Percentiles rank a stretch among this genome's conserved stretches.
These are phyloP conservation scores for Allium cepa DNA, from an alignment of 106 monocot species.

Conservation along the genomic window DNA sequence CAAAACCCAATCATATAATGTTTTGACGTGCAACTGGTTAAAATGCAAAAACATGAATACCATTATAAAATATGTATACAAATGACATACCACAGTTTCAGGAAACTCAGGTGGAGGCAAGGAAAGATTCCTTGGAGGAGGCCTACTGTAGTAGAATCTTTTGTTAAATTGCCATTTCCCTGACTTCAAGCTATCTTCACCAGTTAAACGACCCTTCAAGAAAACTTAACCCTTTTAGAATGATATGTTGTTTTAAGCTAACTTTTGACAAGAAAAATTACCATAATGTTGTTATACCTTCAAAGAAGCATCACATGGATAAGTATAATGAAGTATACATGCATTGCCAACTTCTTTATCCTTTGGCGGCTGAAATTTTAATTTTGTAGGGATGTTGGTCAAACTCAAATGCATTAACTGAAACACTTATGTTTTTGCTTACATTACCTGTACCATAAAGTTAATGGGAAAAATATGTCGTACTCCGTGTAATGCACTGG, in stretches of 20 bases:
- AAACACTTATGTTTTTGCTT: too few relatives aligned
- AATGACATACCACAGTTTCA: slow-evolving; percentile 89
- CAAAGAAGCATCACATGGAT: not conserved
- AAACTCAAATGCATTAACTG: not conserved
- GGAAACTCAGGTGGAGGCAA: slow-evolving; percentile 92
- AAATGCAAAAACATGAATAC: too few relatives aligned
- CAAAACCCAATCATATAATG: too few relatives aligned
- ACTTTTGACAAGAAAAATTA: not conserved
- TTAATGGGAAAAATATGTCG: slow-evolving; percentile 77
- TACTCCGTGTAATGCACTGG: slow-evolving; percentile 86
- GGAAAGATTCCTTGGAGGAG: slow-evolving; percentile 77
- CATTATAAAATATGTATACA: not conserved
- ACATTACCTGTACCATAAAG: slow-evolving; percentile 80
- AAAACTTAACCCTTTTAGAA: not conserved
- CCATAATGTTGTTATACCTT: not conserved
- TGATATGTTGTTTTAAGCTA: not conserved
- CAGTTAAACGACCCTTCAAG: slow-evolving; percentile 73
- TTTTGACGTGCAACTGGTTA: too few relatives aligned
- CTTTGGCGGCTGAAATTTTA: slow-evolving; percentile 1
- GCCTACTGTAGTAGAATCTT: slow-evolving; percentile 66
- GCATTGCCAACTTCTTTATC: not conserved
- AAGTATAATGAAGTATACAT: slow-evolving; percentile 1
- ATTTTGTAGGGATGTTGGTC: not conserved
- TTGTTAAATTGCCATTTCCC: slow-evolving; percentile 98
- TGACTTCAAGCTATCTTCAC: slow-evolving; percentile 45